These are phyloP conservation scores for Leccinum olivaceopallidum DNA, from an alignment of 768 basidiomycete genomes.

Conservation along the genomic window DNA sequence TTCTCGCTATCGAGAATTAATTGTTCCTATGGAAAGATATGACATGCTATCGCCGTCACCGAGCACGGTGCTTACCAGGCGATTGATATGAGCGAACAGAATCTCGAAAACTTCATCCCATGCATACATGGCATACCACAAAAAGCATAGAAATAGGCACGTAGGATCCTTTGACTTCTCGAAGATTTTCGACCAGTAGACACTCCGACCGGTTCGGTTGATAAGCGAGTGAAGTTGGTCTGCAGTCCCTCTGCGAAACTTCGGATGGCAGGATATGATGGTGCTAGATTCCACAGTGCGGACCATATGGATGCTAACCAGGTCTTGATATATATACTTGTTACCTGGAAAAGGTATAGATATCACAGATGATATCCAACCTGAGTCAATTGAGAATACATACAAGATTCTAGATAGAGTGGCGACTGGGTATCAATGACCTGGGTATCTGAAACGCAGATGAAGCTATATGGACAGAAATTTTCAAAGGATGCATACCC, in stretches of 20 bases:
- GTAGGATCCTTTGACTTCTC: constrained; percentile 45
- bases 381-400: constrained; percentile 8
- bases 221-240: constrained; percentile 30
- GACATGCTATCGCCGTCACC: background rate
- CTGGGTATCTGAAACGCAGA: constrained; percentile 17
- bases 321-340: constrained; percentile 39
- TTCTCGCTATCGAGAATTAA: constrained; percentile 41
- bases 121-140: constrained; percentile 63
- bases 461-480: background rate
- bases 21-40: constrained; percentile 41
- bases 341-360: constrained; percentile 12
- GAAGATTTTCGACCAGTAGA: constrained; percentile 35
- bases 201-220: constrained; percentile 31
- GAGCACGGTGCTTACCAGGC: constrained; percentile 40
- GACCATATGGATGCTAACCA: constrained; percentile 56
- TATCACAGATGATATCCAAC: constrained; percentile 3
- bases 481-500: constrained; percentile 3
- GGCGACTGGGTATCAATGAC: constrained; percentile 56
- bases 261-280: constrained; percentile 34
- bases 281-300: constrained; percentile 23
- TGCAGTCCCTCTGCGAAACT: constrained; percentile 22
- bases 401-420: constrained; percentile 37
- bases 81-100: constrained; percentile 50
- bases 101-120: constrained; percentile 62
- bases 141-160: constrained; percentile 49